Percentiles rank a stretch among this genome's conserved stretches.
These are phyloP conservation scores for Spirogloea muscicola DNA, from an alignment of 139 green algal genomes.

Conservation along the genomic window DNA sequence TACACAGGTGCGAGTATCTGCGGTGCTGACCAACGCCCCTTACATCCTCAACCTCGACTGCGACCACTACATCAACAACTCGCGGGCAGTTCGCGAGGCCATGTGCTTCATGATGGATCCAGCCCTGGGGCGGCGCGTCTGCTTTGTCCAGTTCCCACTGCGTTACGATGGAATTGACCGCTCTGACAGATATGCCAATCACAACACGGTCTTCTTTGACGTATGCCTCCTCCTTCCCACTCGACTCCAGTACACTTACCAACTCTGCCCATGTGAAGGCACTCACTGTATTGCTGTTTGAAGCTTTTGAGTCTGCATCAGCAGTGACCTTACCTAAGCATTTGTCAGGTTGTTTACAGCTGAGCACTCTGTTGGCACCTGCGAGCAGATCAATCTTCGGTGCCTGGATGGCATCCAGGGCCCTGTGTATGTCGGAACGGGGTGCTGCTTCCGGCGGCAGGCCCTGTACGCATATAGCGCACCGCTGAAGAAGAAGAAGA, in stretches of 20 bases:
- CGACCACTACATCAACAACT: conserved; percentile 51
- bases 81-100: conserved; percentile 34
- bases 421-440: conserved; percentile 45
- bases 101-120: conserved; percentile 52
- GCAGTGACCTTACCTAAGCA: too few species aligned
- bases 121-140: conserved; percentile 19
- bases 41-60: conserved; percentile 51
- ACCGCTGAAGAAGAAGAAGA: neutral
- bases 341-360: too few species aligned
- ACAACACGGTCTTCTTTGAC: conserved; percentile 52
- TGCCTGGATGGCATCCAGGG: conserved; percentile 42
- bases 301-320: too few species aligned
- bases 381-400: conserved; percentile 38
- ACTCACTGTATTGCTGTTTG: too few species aligned
- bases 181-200: conserved; percentile 47
- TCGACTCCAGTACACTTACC: too few species aligned
- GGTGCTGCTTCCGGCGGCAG: conserved; percentile 43
- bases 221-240: too few species aligned
- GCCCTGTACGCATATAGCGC: conserved; percentile 38
- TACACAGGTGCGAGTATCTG: conserved; percentile 36
- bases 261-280: too few species aligned
- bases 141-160: conserved; percentile 50
- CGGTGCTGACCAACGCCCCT: conserved; percentile 44
- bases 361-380: too few species aligned
- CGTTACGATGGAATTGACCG: conserved; percentile 46